Conservation (phyloP, 306 rosid species). For the Quercus parvula region DNA sequence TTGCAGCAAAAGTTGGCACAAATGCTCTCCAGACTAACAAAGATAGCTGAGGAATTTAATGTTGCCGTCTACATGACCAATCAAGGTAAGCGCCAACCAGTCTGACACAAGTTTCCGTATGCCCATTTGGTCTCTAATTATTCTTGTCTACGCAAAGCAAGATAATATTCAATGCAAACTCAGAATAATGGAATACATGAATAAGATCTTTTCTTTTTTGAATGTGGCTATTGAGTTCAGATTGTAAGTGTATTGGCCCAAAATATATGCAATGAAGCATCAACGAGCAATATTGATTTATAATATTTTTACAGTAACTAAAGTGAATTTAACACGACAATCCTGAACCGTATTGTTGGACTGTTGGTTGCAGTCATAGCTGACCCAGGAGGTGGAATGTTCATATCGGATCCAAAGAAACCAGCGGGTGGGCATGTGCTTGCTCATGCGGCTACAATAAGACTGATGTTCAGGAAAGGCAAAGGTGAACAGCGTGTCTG, state of each 20-base stretch:
- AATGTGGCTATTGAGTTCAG: neutral
- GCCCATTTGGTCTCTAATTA: neutral
- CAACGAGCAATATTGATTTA: neutral
- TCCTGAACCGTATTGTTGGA: slow-evolving; percentile 3
- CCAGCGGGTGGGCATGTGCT: slow-evolving; percentile 97
- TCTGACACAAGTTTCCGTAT: neutral
- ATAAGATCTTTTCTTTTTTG: neutral
- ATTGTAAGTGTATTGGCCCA: neutral
- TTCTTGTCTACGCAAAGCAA: neutral
- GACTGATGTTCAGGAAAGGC: slow-evolving; percentile 93
- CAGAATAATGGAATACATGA: neutral
- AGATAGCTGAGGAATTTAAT: slow-evolving; percentile 91
- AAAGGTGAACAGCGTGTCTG: slow-evolving; percentile 96
- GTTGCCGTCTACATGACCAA: slow-evolving; percentile 96
- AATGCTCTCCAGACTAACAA: slow-evolving; percentile 85
- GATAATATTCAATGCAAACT: neutral
- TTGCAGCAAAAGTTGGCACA: slow-evolving; percentile 94
- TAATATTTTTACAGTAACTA: neutral
- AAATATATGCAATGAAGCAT: neutral
- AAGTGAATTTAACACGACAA: neutral
- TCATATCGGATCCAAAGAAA: slow-evolving; percentile 91
- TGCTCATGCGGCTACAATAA: slow-evolving; percentile 91
- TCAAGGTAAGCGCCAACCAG: slow-evolving; percentile 52
- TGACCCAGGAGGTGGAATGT: slow-evolving; percentile 94
- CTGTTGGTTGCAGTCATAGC: slow-evolving; percentile 73